These are phyloP conservation scores for Leccinum variicolor DNA, from an alignment of 768 basidiomycete species.

Conservation along the genomic window DNA sequence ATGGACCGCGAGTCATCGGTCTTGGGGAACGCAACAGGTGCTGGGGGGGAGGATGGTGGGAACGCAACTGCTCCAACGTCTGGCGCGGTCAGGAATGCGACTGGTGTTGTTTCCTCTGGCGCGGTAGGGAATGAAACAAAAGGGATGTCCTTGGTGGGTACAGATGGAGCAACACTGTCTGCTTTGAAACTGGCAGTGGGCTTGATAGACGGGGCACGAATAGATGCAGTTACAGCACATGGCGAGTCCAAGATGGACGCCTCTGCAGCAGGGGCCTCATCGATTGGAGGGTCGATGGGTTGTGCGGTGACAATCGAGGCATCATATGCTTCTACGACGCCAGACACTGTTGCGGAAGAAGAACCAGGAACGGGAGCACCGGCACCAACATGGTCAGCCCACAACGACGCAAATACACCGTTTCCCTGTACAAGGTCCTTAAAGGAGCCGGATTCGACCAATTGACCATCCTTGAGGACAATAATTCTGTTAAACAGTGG, in stretches of 20 bases:
- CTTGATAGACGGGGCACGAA: conserved; percentile 19
- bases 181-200: conserved; percentile 20
- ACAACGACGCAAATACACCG: conserved; percentile 81
- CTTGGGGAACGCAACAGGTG: conserved; percentile 42
- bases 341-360: conserved; percentile 24
- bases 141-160: conserved; percentile 26
- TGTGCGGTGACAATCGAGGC: conserved; percentile 17
- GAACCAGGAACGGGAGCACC: conserved; percentile 39
- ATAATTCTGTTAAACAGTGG: conserved; percentile 56
- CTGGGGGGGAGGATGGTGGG: conserved; percentile 32
- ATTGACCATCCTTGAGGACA: conserved; percentile 86
- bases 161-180: conserved; percentile 26
- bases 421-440: conserved; percentile 69
- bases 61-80: conserved; percentile 31
- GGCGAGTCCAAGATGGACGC: conserved; percentile 14
- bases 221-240: conserved; percentile 10
- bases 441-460: conserved; percentile 80
- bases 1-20: conserved; percentile 33
- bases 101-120: conserved; percentile 6
- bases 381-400: conserved; percentile 78
- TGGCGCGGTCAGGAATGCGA: conserved; percentile 7
- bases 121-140: conserved; percentile 35
- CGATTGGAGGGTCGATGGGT: conserved; percentile 3
- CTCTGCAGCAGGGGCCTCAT: conserved; percentile 20
- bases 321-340: conserved; percentile 27